A percentile compares a stretch with the other conserved stretches of the same genome.
phyloP scores from a whole-genome alignment of 179 eudicot genomes.

The Nepenthes alata region DNA sequence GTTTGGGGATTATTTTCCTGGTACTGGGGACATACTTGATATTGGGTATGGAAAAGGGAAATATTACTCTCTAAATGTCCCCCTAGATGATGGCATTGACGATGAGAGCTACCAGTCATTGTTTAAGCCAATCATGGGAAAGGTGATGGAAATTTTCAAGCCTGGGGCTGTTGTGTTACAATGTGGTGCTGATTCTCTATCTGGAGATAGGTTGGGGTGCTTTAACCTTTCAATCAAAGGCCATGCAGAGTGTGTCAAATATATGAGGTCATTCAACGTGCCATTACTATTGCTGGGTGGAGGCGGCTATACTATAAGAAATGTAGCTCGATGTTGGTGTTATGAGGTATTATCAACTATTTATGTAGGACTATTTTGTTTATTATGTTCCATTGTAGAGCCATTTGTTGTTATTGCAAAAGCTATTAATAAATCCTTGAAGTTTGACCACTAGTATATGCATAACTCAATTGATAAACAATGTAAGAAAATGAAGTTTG shows the following conservation, averaged over 20 bases:
- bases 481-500: no score
- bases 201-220: slow-evolving; percentile 76
- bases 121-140: slow-evolving; percentile 67
- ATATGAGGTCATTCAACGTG: slow-evolving; percentile 72
- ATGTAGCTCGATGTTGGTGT: slow-evolving; percentile 89
- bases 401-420: no score
- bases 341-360: slow-evolving; percentile 43
- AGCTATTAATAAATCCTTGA: no score
- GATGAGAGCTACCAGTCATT: slow-evolving; percentile 72
- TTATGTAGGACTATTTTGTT: no score
- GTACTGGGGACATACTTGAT: slow-evolving; percentile 71
- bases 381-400: no score
- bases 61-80: slow-evolving; percentile 72
- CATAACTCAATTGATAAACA: no score
- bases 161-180: slow-evolving; percentile 82
- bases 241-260: slow-evolving; percentile 66
- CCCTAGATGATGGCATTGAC: slow-evolving; percentile 78
- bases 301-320: slow-evolving; percentile 77
- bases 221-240: slow-evolving; percentile 71
- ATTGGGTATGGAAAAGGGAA: slow-evolving; percentile 62
- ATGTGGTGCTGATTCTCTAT: slow-evolving; percentile 79
- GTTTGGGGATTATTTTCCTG: slow-evolving; percentile 83
- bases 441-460: no score
- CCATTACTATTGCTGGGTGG: slow-evolving; percentile 56
- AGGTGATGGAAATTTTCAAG: slow-evolving; percentile 64